Evolutionary conservation across 2,329 filamentous ascomycete genomes (phyloP).

Genomic region (Pseudogymnoascus sp.): DNA sequence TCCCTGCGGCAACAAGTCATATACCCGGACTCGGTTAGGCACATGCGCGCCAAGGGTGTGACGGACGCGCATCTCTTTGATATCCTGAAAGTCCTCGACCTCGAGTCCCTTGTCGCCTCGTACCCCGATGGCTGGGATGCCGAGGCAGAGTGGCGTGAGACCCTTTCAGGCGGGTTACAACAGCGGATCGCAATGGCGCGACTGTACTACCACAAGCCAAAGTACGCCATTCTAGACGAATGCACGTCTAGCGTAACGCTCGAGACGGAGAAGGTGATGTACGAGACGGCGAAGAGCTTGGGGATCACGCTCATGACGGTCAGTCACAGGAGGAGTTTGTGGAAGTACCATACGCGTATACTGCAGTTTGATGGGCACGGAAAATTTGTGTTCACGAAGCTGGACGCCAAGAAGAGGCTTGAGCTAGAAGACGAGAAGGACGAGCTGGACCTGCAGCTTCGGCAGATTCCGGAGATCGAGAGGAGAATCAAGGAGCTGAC

Average conservation of each 20-base stretch:
- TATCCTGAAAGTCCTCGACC: constrained; percentile 70
- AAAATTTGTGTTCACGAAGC: constrained; percentile 74
- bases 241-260: constrained; percentile 93
- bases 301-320: constrained; percentile 97
- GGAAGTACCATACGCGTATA: constrained; percentile 93
- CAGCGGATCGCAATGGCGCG: constrained; percentile 95
- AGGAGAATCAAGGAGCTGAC: constrained; percentile 74
- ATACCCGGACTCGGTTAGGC: constrained; percentile 80
- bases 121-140: constrained; percentile 78
- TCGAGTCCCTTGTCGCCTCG: constrained; percentile 71
- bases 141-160: constrained; percentile 93
- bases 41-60: constrained; percentile 77
- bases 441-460: constrained; percentile 75
- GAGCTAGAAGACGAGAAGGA: constrained; percentile 93
- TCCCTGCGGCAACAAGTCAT: constrained; percentile 94
- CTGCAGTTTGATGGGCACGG: constrained; percentile 96
- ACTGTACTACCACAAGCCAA: constrained; percentile 84
- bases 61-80: constrained; percentile 71
- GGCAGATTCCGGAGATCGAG: constrained; percentile 82
- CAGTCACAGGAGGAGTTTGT: constrained; percentile 79
- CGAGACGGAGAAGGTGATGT: constrained; percentile 92
- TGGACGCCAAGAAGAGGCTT: constrained; percentile 81
- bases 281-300: constrained; percentile 84
- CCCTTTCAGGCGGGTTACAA: constrained; percentile 83
- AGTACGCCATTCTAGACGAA: constrained; percentile 93